Percentiles rank a stretch among this genome's conserved stretches.
Conservation (phyloP, 768 basidiomycete species). For the Kwoniella heveanensis region DNA sequence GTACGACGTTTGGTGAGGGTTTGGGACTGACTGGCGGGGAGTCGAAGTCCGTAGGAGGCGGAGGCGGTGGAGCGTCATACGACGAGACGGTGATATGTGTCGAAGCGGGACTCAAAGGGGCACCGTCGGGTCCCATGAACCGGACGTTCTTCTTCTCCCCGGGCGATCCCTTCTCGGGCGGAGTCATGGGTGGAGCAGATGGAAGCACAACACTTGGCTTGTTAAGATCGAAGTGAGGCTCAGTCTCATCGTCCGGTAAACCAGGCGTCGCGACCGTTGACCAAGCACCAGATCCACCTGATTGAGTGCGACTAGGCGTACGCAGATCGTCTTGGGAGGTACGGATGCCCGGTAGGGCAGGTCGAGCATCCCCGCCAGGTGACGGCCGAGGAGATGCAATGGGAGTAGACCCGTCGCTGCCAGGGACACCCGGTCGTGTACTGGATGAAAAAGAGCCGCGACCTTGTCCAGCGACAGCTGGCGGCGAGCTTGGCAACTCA, state of each 20-base stretch:
- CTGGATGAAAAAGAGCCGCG: conserved; percentile 33
- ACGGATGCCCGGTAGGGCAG: conserved; percentile 30
- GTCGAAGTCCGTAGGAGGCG: conserved; percentile 44
- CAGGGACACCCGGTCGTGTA: conserved; percentile 16
- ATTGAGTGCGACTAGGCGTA: conserved; percentile 27
- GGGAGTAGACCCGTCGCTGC: conserved; percentile 25
- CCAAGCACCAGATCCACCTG: conserved; percentile 65
- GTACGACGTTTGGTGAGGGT: conserved; percentile 10
- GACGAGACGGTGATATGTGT: conserved; percentile 46
- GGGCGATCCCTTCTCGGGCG: conserved; percentile 16
- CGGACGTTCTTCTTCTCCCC: conserved; percentile 53
- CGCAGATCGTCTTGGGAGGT: conserved; percentile 17
- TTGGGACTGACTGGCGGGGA: conserved; percentile 29
- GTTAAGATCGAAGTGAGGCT: conserved; percentile 32
- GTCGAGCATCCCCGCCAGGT: conserved; percentile 13
- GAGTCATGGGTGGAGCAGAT: conserved; percentile 22
- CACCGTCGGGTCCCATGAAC: conserved; percentile 55
- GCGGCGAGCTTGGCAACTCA: conserved; percentile 27
- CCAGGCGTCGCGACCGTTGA: conserved; percentile 78
- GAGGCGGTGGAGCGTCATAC: conserved; percentile 47
- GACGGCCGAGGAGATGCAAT: conserved; percentile 38
- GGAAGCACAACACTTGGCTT: conserved; percentile 21
- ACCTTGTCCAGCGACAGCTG: conserved; percentile 4
- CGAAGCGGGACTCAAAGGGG: conserved; percentile 49
- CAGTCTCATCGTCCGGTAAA: conserved; percentile 42